phyloP scores from a whole-genome alignment of 352 stramenopile genomes.

The Globisporangium heterothallicum region DNA sequence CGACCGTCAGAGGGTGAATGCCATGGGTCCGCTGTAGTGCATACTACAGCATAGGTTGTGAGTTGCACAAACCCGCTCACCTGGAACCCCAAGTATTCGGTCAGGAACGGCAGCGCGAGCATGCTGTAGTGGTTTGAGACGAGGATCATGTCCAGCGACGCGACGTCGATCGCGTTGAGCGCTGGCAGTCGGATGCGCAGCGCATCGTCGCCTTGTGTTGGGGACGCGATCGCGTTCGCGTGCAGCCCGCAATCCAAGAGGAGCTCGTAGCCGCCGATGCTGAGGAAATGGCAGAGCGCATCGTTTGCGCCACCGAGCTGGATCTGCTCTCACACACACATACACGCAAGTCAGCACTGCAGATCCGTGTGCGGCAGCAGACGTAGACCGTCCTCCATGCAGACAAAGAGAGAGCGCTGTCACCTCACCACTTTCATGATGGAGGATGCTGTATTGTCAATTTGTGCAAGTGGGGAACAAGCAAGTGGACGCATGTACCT shows the following conservation, averaged over 20 bases:
- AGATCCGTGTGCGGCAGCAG: too few species aligned
- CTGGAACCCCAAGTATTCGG: constrained; percentile 66
- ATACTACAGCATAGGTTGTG: too few species aligned
- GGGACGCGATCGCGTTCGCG: constrained; percentile 10
- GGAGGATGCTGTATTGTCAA: too few species aligned
- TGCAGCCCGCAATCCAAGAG: constrained; percentile 72
- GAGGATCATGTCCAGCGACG: constrained; percentile 63
- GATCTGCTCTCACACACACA: too few species aligned
- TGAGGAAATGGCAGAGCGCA: constrained; percentile 75
- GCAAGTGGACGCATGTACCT: too few species aligned
- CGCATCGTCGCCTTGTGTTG: not conserved
- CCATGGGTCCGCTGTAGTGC: not conserved
- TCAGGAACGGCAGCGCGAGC: constrained; percentile 72
- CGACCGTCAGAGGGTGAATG: not conserved
- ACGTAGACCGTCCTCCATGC: too few species aligned
- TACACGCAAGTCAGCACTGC: too few species aligned
- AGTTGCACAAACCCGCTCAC: too few species aligned
- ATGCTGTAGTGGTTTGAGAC: constrained; percentile 70
- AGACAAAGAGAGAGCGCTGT: too few species aligned
- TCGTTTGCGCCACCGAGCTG: constrained; percentile 65
- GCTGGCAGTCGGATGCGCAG: constrained; percentile 32
- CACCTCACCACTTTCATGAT: too few species aligned
- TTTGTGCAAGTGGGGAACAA: too few species aligned
- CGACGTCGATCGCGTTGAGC: constrained; percentile 45
- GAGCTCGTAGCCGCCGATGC: constrained; percentile 71